A percentile compares a stretch with the other conserved stretches of the same genome.
Evolutionary conservation across 2,329 filamentous ascomycete species (phyloP).

Genomic region (Cercospora nicotianae): DNA sequence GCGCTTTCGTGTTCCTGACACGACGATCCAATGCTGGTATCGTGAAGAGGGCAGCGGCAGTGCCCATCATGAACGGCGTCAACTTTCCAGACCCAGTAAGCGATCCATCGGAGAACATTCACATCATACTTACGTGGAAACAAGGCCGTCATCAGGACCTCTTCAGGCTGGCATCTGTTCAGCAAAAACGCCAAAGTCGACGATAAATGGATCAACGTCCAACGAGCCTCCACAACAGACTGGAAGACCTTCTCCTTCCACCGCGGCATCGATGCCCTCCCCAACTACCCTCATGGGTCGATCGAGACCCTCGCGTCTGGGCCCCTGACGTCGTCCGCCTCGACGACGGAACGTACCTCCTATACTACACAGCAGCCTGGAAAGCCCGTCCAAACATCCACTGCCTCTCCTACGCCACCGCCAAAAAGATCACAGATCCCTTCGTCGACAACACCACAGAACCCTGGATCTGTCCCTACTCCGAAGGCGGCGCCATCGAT

Average conservation of each 20-base stretch:
- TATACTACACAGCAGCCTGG: conserved; percentile 39
- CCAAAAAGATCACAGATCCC: conserved; percentile 28
- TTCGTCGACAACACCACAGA: conserved; percentile 30
- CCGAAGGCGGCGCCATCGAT: conserved; percentile 40
- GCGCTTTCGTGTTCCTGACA: neutral
- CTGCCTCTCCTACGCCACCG: conserved; percentile 39
- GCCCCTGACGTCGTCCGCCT: conserved; percentile 59
- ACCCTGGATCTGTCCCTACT: conserved; percentile 35
- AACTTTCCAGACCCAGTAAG: conserved; percentile 51
- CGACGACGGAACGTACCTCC: conserved; percentile 35
- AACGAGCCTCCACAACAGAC: conserved; percentile 41
- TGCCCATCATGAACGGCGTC: conserved; percentile 31
- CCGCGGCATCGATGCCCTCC: conserved; percentile 53
- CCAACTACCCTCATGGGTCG: conserved; percentile 54
- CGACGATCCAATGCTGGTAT: neutral
- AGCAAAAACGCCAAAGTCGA: conserved; percentile 41
- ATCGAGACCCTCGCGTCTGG: conserved; percentile 54
- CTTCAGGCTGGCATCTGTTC: conserved; percentile 42
- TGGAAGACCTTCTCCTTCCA: conserved; percentile 40
- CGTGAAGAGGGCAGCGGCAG: conserved; percentile 20
- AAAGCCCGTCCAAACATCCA: conserved; percentile 31
- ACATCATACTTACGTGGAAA: neutral
- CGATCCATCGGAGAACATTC: neutral
- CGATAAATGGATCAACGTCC: conserved; percentile 40
- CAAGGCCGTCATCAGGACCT: conserved; percentile 33